phyloP scores from a whole-genome alignment of 2,329 filamentous ascomycete species.

The Aspergillus novofumigatus region DNA sequence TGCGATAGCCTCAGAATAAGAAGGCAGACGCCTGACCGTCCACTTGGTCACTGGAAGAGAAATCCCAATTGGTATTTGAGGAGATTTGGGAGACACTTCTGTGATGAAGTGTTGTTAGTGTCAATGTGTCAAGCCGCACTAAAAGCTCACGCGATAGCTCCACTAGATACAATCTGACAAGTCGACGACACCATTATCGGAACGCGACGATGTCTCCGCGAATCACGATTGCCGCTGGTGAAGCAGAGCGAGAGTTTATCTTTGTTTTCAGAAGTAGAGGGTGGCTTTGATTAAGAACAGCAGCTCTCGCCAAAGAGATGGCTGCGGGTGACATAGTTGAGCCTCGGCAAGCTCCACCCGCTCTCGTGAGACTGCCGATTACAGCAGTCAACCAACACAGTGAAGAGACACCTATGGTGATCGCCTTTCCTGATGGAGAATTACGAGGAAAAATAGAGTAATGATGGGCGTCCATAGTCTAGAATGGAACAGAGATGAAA shows the following conservation, averaged over 20 bases:
- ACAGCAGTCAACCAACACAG: not conserved
- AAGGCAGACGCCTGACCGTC: not conserved
- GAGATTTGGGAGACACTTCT: not conserved
- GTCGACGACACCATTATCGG: not conserved
- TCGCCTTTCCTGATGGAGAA: not conserved
- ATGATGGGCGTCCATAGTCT: not conserved
- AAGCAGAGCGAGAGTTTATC: not conserved
- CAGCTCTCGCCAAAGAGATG: not conserved
- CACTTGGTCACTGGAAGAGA: not conserved
- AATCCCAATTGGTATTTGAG: not conserved
- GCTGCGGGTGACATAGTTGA: not conserved
- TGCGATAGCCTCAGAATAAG: not conserved
- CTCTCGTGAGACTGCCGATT: not conserved
- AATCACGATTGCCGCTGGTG: not conserved
- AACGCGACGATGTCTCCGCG: not conserved
- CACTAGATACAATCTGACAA: not conserved
- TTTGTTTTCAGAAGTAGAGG: not conserved
- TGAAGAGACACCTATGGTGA: not conserved
- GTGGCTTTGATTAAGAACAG: not conserved
- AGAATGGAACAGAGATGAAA: not conserved
- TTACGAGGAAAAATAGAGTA: not conserved
- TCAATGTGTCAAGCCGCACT: not conserved
- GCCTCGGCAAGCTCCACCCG: not conserved
- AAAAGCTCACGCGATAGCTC: not conserved
- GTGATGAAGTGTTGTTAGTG: not conserved